Evolutionary conservation across 2,329 filamentous ascomycete genomes (phyloP).

Genomic region (Macrophomina tecta): DNA sequence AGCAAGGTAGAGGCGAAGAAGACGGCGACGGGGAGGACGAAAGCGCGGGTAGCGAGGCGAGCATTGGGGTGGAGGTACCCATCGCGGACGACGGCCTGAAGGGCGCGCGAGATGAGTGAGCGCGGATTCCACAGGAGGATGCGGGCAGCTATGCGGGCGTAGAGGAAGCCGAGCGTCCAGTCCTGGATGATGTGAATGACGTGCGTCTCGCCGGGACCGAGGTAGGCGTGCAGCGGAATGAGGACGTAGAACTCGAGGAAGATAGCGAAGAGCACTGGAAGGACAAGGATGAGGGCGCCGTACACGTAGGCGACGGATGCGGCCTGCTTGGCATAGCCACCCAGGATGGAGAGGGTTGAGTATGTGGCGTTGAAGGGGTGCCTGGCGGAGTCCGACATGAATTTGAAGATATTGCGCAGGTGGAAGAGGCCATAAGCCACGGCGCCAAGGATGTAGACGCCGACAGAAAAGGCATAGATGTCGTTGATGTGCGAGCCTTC

Average conservation of each 20-base stretch:
- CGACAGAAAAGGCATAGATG: slow-evolving; percentile 93
- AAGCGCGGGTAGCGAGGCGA: slow-evolving; percentile 78
- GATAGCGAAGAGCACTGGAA: slow-evolving; percentile 80
- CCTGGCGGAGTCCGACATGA: slow-evolving; percentile 37
- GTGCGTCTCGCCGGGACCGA: slow-evolving; percentile 59
- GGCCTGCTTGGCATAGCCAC: slow-evolving; percentile 42
- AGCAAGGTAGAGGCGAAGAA: slow-evolving; percentile 68
- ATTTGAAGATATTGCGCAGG: slow-evolving; percentile 40
- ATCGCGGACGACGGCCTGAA: slow-evolving; percentile 71
- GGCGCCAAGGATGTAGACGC: slow-evolving; percentile 79
- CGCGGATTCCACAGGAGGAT: slow-evolving; percentile 71
- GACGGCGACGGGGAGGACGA: slow-evolving; percentile 76
- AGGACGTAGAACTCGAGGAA: slow-evolving; percentile 88
- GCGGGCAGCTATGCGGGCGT: slow-evolving; percentile 79
- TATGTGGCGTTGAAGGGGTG: slow-evolving; percentile 40
- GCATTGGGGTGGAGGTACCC: slow-evolving; percentile 82
- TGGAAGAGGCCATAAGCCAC: slow-evolving; percentile 67
- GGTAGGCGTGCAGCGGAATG: slow-evolving; percentile 82
- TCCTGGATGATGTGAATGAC: slow-evolving; percentile 88
- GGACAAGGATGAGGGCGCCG: slow-evolving; percentile 73
- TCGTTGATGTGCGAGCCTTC: slow-evolving; percentile 75
- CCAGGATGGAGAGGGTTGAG: slow-evolving; percentile 31
- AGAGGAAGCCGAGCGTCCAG: slow-evolving; percentile 92
- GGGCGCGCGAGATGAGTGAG: slow-evolving; percentile 74
- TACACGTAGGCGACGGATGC: slow-evolving; percentile 76